These are phyloP conservation scores for Helichrysum umbraculigerum DNA, from an alignment of 129 eudicot genomes.

Conservation along the genomic window DNA sequence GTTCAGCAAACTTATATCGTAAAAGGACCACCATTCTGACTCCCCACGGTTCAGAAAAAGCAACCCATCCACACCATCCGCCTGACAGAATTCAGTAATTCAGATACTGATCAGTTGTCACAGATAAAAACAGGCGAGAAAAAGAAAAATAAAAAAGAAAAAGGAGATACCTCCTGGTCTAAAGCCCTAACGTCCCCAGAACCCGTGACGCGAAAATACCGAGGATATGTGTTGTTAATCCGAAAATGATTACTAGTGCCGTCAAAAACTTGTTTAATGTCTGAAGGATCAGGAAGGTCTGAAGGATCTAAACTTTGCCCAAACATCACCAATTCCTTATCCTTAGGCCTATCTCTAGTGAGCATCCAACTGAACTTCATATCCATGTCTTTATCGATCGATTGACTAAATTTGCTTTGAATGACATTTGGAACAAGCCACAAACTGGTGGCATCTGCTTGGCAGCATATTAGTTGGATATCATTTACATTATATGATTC, in stretches of 20 bases:
- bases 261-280: conserved; percentile 46
- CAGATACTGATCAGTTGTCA: background rate
- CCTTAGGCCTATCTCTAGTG: conserved; percentile 52
- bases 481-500: conserved; percentile 43
- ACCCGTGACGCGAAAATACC: conserved; percentile 57
- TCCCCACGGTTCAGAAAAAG: conserved; percentile 44
- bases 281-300: conserved; percentile 42
- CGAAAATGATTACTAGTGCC: conserved; percentile 39
- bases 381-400: conserved; percentile 35
- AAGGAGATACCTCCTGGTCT: conserved; percentile 44
- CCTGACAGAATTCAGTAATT: conserved; percentile 29
- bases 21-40: conserved; percentile 53
- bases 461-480: conserved; percentile 56
- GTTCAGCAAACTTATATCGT: conserved; percentile 41
- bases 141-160: background rate
- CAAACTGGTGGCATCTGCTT: conserved; percentile 51
- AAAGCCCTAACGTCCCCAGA: conserved; percentile 59
- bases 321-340: conserved; percentile 51
- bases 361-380: conserved; percentile 46
- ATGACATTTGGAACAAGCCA: conserved; percentile 53
- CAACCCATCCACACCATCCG: conserved; percentile 40
- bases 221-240: conserved; percentile 46
- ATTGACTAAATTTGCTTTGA: conserved; percentile 39
- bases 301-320: conserved; percentile 39
- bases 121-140: background rate